Conservation (phyloP, 2,329 filamentous ascomycete species). For the Plectosphaerella plurivora region DNA sequence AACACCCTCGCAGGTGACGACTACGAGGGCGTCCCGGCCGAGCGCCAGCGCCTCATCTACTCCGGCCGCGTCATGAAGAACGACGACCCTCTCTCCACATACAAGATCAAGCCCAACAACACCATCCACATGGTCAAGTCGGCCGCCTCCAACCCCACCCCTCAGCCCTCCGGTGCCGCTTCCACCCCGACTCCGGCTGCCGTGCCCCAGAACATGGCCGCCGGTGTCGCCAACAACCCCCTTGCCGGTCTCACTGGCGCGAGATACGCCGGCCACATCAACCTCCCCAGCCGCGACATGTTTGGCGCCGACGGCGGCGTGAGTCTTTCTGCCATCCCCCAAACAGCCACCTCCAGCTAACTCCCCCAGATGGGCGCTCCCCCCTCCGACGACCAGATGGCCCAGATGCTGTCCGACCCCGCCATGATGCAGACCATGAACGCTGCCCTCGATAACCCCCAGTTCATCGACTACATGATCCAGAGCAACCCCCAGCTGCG, state of each 20-base stretch:
- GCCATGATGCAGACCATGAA: conserved; percentile 84
- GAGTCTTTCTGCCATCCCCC: conserved; percentile 36
- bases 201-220: conserved; percentile 72
- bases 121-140: conserved; percentile 97
- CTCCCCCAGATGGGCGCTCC: conserved; percentile 78
- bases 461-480: conserved; percentile 91
- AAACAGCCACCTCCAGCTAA: conserved; percentile 13
- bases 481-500: conserved; percentile 81
- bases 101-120: conserved; percentile 95
- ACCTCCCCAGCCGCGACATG: conserved; percentile 78
- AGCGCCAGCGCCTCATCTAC: conserved; percentile 94
- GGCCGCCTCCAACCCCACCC: conserved; percentile 74
- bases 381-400: conserved; percentile 73
- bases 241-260: conserved; percentile 88
- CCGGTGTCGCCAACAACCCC: conserved; percentile 81
- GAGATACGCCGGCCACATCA: conserved; percentile 86
- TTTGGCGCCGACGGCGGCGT: conserved; percentile 95
- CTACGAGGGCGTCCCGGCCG: conserved; percentile 79
- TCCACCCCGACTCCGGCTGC: conserved; percentile 49
- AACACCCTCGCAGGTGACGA: conserved; percentile 76
- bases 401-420: conserved; percentile 83
- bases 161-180: conserved; percentile 34
- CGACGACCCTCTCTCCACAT: conserved; percentile 74
- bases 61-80: conserved; percentile 97
- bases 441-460: conserved; percentile 93